These are phyloP conservation scores for Aotearoamyces nothofagi DNA, from an alignment of 2,329 filamentous ascomycete species.

Conservation along the genomic window DNA sequence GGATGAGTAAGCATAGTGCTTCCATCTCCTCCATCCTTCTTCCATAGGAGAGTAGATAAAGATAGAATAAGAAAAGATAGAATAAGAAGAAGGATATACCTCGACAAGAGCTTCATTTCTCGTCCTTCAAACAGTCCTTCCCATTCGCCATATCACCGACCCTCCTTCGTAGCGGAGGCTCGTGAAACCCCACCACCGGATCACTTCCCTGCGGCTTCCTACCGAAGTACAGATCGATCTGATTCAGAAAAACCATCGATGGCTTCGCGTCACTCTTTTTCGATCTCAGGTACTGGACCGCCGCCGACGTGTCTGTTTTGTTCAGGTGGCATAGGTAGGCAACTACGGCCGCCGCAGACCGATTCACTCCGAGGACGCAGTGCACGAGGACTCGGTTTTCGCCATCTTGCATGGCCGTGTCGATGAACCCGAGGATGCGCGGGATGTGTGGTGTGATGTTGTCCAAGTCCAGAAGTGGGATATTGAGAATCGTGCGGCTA, in stretches of 20 bases:
- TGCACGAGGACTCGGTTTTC: conserved; percentile 3
- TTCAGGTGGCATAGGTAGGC: conserved; percentile 3
- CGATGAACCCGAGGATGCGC: conserved; percentile 4
- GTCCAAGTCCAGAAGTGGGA: conserved; percentile 2
- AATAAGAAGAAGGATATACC: too few relatives aligned
- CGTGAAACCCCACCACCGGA: too few relatives aligned
- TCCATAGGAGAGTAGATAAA: too few relatives aligned
- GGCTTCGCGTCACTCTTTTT: conserved; percentile 3
- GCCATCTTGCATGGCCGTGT: conserved; percentile 2
- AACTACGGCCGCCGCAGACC: conserved; percentile 3
- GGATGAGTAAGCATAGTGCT: too few relatives aligned
- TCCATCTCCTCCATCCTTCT: too few relatives aligned
- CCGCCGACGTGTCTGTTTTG: background rate
- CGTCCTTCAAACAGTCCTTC: too few relatives aligned
- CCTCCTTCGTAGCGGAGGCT: too few relatives aligned
- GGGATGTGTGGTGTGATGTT: conserved; percentile 7
- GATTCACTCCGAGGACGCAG: conserved; percentile 4
- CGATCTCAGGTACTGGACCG: background rate
- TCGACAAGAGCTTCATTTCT: too few relatives aligned
- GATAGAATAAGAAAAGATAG: too few relatives aligned
- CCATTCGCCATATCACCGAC: too few relatives aligned
- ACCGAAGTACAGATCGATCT: conserved; percentile 5
- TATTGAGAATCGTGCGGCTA: background rate
- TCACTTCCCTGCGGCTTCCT: too few relatives aligned
- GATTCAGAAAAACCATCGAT: background rate